Evolutionary conservation across 345 rosid genomes (phyloP), one percentile per base, ranked within the genome.

Genomic region (Durio zibethinus): DNA sequence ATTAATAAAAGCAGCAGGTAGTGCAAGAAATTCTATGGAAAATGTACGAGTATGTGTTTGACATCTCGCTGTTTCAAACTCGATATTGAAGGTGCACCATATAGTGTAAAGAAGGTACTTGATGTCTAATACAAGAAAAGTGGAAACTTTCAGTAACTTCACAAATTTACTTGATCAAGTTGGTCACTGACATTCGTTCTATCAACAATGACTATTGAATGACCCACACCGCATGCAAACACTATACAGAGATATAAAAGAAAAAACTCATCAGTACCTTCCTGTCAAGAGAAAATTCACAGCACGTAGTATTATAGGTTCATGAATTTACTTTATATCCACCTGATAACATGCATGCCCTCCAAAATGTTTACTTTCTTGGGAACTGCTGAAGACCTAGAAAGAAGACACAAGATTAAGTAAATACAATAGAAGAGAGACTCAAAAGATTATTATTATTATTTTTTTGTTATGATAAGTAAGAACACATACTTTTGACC

Each of bases 271-370:
- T 76, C n/a, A 52, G 36, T 45, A 65, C 35, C 27, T 45, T 27
- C 21, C 73, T 0, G 33, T 56, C 65, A 21, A n/a, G 65, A 54
- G 33, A 15, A 20, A 36, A 65, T 5, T 31, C 18, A 72, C 40
- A 48, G 80, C 57, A 79, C 11, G 23, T n/a, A 12, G 35, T 47
- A 80, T 33, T 12, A n/a, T 10, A 45, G 75, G 42, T 43, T 31
- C 31, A 56, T 45, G 50, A 62, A 38, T n/a, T 27, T 53, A 48
- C 9, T 35, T 12, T 33, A 66, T 66, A 81, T 88, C 82, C 76
- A 96, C 99, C 94, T 88, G 78, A 93, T 84, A 25, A 93, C 90
- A 79, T 90, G 98, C 97, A 92, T 88, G 76, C 97, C 94, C 82
- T 96, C 97, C 29, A 96, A 93, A 78, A 84, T 81, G 53, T 96